These are phyloP conservation scores for Cornus controversa DNA, from an alignment of 148 eudicot species.

Conservation along the genomic window DNA sequence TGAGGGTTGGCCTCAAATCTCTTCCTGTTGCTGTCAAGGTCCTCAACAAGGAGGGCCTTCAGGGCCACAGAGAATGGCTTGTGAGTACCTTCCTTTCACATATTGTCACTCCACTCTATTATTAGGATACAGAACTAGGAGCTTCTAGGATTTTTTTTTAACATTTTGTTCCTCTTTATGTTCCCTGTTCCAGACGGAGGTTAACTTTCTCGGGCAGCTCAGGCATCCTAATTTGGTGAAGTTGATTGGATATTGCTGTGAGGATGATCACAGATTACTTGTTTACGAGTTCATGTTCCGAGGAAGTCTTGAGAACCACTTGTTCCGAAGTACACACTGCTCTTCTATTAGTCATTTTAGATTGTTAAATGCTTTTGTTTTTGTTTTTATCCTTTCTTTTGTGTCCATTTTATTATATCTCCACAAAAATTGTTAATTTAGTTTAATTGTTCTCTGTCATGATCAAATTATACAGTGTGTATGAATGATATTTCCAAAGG, in stretches of 20 bases:
- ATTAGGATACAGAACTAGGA: background rate
- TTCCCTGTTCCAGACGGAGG: constrained; percentile 62
- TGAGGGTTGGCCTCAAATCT: constrained; percentile 88
- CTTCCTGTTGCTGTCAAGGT: constrained; percentile 96
- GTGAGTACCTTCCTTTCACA: constrained; percentile 34
- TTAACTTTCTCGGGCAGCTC: constrained; percentile 91
- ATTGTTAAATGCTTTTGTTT: background rate
- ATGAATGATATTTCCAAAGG: no score
- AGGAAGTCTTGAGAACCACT: constrained; percentile 92
- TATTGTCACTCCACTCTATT: background rate
- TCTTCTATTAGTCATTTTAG: constrained; percentile 2
- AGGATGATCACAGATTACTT: constrained; percentile 91
- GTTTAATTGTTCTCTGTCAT: background rate
- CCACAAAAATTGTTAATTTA: background rate
- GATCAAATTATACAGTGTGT: background rate
- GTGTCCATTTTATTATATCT: background rate
- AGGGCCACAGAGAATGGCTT: constrained; percentile 96
- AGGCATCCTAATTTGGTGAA: constrained; percentile 89
- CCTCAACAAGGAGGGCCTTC: constrained; percentile 92
- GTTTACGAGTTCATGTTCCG: constrained; percentile 96
- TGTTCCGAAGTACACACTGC: constrained; percentile 75
- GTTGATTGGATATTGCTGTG: constrained; percentile 93
- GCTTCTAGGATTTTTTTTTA: background rate
- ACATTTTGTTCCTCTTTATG: constrained; percentile 1
- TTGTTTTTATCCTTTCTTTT: background rate